Base-by-base conservation (phyloP, 495 filamentous ascomycete species). In the Halenospora varia region DNA sequence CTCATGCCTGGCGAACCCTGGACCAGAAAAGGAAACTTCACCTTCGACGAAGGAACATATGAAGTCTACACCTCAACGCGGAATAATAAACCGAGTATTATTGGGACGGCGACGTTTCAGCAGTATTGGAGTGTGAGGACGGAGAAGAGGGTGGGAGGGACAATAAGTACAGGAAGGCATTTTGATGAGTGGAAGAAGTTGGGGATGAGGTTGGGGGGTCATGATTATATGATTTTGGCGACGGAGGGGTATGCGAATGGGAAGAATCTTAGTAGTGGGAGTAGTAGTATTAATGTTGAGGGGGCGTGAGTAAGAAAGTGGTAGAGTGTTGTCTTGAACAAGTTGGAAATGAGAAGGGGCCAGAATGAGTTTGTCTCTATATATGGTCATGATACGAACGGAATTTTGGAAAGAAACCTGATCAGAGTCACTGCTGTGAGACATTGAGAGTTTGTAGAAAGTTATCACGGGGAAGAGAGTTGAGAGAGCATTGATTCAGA, bases 21-120 rank as follows among this genome's bases (percentile, higher is more conserved):
- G 20, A 66, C 64, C 1, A 73, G 74, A 67, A 77, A 77, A 62
- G 85, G 84, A 50, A 79, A 72, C 20, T 70, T 87, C 46, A 68
- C 66, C 47, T 75, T 68, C 42, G 86, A 88, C 69, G 86, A 84
- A 54, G 69, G 72, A 47, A 81, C 72, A 13, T 89, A 89, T 73
- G 75, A 84, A 55, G 80, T 88, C 70, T 85, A 82, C 74, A 71
- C 76, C 62, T 74, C 75, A 46, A 71, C 73, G 49, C 82, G 82
- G 47, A 70, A 71, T 63, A 82, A 88, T 70, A 75, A 82, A 70
- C 81, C 80, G 6, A 77, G 73, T 22, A 83, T 84, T 64, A 70
- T 73, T 19, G 81, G 81, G 42, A 81, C 76, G 53, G 57, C 60
- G 15, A 83, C 79, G 45, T 83, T 83, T 65, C 63, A 75, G 57